A percentile compares a stretch with the other conserved stretches of the same genome.
phyloP scores from a whole-genome alignment of 805 yeast genomes.

The Suhomyces xylopsoci region DNA sequence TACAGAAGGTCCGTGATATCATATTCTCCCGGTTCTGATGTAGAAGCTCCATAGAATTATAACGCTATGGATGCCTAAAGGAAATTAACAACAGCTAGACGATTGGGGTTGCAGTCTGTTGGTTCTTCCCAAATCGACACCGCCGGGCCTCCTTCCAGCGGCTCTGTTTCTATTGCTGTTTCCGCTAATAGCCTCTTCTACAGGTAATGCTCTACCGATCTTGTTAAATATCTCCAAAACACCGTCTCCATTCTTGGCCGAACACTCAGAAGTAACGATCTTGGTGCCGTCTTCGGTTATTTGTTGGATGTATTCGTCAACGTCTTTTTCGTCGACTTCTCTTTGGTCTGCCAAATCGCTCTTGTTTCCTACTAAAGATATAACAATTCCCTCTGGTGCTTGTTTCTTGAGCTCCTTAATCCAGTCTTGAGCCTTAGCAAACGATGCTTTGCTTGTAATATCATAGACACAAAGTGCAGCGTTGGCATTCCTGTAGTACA shows the following conservation, averaged over 20 bases:
- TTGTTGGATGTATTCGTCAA: slow-evolving; percentile 43
- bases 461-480: slow-evolving; percentile 80
- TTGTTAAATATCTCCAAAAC: slow-evolving; percentile 39
- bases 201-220: slow-evolving; percentile 42
- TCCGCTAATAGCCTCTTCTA: slow-evolving; percentile 32
- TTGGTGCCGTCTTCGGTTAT: slow-evolving; percentile 45
- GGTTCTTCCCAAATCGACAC: slow-evolving; percentile 35
- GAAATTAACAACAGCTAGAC: slow-evolving; percentile 25
- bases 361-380: slow-evolving; percentile 83
- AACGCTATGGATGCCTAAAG: not conserved
- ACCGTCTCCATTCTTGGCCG: slow-evolving; percentile 45
- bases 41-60: not conserved
- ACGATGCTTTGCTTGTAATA: slow-evolving; percentile 64
- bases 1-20: not conserved
- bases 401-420: slow-evolving; percentile 78
- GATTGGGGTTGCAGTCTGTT: slow-evolving; percentile 19
- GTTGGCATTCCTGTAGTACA: slow-evolving; percentile 79
- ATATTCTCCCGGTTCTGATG: not conserved
- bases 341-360: slow-evolving; percentile 53
- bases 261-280: slow-evolving; percentile 38
- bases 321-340: slow-evolving; percentile 38
- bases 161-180: slow-evolving; percentile 24
- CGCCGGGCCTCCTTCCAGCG: slow-evolving; percentile 27
- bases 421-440: slow-evolving; percentile 72
- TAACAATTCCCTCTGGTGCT: slow-evolving; percentile 69